Base-by-base conservation (phyloP, 2,329 filamentous ascomycete genomes). In the Scedosporium boydii region DNA sequence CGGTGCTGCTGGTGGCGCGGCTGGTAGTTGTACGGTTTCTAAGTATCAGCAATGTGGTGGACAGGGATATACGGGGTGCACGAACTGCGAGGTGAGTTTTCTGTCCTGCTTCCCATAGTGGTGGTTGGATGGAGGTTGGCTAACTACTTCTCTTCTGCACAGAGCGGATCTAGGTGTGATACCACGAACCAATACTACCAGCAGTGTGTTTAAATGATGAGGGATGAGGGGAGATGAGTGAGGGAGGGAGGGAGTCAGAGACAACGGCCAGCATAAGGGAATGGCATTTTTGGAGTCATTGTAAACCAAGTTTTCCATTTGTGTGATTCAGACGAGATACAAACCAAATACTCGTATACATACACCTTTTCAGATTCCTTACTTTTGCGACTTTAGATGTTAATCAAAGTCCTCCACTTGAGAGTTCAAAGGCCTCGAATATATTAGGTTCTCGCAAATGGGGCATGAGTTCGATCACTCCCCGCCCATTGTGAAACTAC, bases 21-120 rank as follows among this genome's bases (percentile, higher is more conserved):
- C 61, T 1, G 68, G 66, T 0, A 7, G 29, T 14, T 78, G 76
- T 63, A 64, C 70, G 3, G 74, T 75, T 46, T 65, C 65, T 0
- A 70, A 67, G 60, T 77, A 70, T 42, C 69, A 71, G 60, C 76
- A 78, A 63, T 78, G 76, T 57, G 75, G 76, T 23, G 76, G 76
- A 0, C 69, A 69, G 14, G 75, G 74, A 0, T 78, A 74, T 58
- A 75, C 72, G 0, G 76, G 76, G 1, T 78, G 76, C 70, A 77
- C 75, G 1, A 69, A 64, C 9, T 78, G 76, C 57, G 74, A 69
- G 44, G 73, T 74, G 66, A 72, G 73, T 56, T 61, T 18, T 42
- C 4, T 42, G n/a, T 29, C 12, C 38, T n/a, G 10, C 16, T 46
- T 23, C 23, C 23, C 21, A 16, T 16, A 44, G 59, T 6, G 59